phyloP scores from a whole-genome alignment of 441 rosid genomes.

The Mallotus japonicus region DNA sequence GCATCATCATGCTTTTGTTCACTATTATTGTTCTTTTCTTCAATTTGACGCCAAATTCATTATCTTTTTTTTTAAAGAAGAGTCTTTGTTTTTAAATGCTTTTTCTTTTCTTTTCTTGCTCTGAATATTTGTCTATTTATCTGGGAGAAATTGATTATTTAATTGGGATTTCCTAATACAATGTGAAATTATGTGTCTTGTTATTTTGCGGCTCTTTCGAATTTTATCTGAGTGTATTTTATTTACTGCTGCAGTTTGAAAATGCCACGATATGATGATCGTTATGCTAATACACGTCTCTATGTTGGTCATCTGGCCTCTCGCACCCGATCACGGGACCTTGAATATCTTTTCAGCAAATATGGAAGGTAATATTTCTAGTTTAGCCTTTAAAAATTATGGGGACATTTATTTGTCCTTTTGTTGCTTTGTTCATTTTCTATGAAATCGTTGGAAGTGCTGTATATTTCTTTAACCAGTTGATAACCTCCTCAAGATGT shows the following conservation, averaged over 20 bases:
- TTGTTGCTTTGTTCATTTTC: not conserved
- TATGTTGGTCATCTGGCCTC: slow-evolving; percentile 68
- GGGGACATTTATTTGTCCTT: not conserved
- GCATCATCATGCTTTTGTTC: no score
- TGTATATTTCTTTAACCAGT: not conserved
- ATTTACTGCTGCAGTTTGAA: slow-evolving; percentile 32
- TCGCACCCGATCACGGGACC: slow-evolving; percentile 71
- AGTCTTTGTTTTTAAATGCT: no score
- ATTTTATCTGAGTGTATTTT: no score
- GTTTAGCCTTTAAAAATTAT: not conserved
- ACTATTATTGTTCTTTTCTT: no score
- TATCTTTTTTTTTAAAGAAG: no score
- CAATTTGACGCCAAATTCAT: not conserved
- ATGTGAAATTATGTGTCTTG: no score
- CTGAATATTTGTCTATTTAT: no score
- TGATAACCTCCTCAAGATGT: not conserved
- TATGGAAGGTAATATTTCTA: slow-evolving; percentile 57
- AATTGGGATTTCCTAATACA: not conserved
- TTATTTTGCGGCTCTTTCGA: not conserved
- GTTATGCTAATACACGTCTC: slow-evolving; percentile 56
- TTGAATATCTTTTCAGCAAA: slow-evolving; percentile 71
- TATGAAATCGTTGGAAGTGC: not conserved
- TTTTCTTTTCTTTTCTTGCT: no score
- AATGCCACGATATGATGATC: slow-evolving; percentile 60
- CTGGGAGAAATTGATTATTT: not conserved